These are phyloP conservation scores for Otatea glauca DNA, from an alignment of 176 grass and related monocot species.

Conservation along the genomic window DNA sequence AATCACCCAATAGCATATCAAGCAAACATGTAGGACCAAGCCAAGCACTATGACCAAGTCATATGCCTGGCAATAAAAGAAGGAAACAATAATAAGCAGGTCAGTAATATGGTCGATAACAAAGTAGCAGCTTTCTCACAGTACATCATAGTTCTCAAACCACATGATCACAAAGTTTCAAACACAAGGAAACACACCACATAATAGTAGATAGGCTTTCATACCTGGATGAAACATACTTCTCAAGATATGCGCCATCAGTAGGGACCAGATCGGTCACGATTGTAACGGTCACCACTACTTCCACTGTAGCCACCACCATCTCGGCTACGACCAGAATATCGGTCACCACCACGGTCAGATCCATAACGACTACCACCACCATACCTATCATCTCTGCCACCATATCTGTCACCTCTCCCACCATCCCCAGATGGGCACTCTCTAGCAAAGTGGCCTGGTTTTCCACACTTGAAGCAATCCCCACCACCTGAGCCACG, in stretches of 20 bases:
- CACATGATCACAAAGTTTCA: conserved; percentile 42
- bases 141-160: conserved; percentile 53
- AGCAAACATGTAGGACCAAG: conserved; percentile 50
- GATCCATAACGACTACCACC: conserved; percentile 56
- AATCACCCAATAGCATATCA: conserved; percentile 43
- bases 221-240: conserved; percentile 58
- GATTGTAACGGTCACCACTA: conserved; percentile 59
- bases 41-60: conserved; percentile 54
- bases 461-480: conserved; percentile 87
- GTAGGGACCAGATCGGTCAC: conserved; percentile 75
- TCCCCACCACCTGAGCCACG: conserved; percentile 65
- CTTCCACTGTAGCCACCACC: conserved; percentile 47
- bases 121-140: conserved; percentile 49
- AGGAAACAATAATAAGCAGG: conserved; percentile 53
- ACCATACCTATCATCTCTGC: conserved; percentile 69
- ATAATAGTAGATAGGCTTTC: conserved; percentile 45
- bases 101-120: conserved; percentile 56
- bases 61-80: conserved; percentile 57
- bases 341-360: conserved; percentile 68
- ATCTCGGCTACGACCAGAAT: conserved; percentile 70
- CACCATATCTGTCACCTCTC: conserved; percentile 68
- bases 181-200: conserved; percentile 37
- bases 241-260: conserved; percentile 42
- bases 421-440: conserved; percentile 70
- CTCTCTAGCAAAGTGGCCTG: conserved; percentile 86